Base-by-base conservation (phyloP, 2,329 filamentous ascomycete genomes). In the Ophiostoma pallidulum region DNA sequence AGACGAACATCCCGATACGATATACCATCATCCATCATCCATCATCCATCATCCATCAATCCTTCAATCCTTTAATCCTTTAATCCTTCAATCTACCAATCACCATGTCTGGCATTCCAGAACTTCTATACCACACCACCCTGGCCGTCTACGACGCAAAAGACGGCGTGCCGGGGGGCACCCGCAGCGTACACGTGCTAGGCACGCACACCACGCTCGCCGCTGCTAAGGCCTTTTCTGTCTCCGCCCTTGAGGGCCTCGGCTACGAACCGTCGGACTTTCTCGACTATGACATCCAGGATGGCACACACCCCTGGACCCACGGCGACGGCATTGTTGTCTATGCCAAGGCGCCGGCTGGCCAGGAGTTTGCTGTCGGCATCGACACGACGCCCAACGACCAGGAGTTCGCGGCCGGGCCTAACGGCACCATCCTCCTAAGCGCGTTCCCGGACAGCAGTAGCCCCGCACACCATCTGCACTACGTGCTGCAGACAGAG, bases 401-500 rank as follows among this genome's bases (percentile, higher is more conserved):
- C 38, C 59, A 62, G 38, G 43, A 53, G 2, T 55, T 66, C 3
- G 37, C 51, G 2, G 53, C 53, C 0, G 56, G 49, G 4, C 48
- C 59, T 26, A 54, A 59, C 33, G 45, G 50, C 24, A 35, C 55
- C 16, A 39, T 58, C 14, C 13, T 53, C 2, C 53, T 64, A 13
- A 58, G 58, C 10, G 40, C 43, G 8, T 42, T 37, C 3, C 31
- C 52, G 1, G 47, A 48, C n/a, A 47, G 18, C 28, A 19, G 41
- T 14, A 39, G 52, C n/a, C 58, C 55, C 6, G 54, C 56, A 18
- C 51, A 59, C 4, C 55, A 60, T 35, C 57, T 72, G 48, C 61
- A 67, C 51, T 67, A 67, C 55, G 63, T 71, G 12, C 48, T 71
- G 43, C 66, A 70, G 55, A 69, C 64, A 6, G 62, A 56, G n/a